Evolutionary conservation across 148 eudicot genomes (phyloP), one percentile per base, ranked within the genome.

Genomic region (Persicaria tinctoria): DNA sequence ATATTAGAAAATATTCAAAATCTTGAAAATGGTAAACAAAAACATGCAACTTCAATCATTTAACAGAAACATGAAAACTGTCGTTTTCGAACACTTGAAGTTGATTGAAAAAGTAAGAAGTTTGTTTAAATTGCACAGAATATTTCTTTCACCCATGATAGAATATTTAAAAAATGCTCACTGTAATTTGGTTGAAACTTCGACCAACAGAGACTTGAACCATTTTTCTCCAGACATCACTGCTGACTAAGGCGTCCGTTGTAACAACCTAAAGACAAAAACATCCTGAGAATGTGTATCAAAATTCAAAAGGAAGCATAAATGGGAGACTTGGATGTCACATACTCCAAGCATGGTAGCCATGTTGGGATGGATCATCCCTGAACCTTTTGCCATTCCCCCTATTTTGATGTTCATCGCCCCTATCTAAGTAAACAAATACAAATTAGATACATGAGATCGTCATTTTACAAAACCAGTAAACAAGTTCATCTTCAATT

Each of bases 351-450:
- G 99, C 97, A 95, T 82, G 50, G 99, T 95, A 13, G 97, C 99
- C 99, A 95, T 95, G 78, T 95, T 90, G 23, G 99, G 99, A 84
- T 95, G 99, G 82, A 95, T 95, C 99, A 95, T 95, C 51, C 99
- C 99, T 68, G 99, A 95, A 73, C 99, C 99, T 84, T 95, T 95
- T 64, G 99, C 99, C 99, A 95, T 95, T 76, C 99, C 99, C 51
- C 99, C 99, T 68, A 95, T 57, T 84, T 89, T 84, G 77, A 95
- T 80, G 74, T 23, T 79, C 14, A 84, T 81, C 71, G 88, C 90
- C 79, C 97, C 97, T 78, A 95, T 87, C 99, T 87, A 66, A 57
- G 63, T 57, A 20, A 72, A 10, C 46, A 23, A 5, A 72, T 10
- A 17, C 56, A 72, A 23, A 51, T 50, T 16, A 11, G 41, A 7